A percentile compares a stretch with the other conserved stretches of the same genome.
Evolutionary conservation across 2,329 filamentous ascomycete species (phyloP).

Genomic region (Neofusicoccum cordaticola): DNA sequence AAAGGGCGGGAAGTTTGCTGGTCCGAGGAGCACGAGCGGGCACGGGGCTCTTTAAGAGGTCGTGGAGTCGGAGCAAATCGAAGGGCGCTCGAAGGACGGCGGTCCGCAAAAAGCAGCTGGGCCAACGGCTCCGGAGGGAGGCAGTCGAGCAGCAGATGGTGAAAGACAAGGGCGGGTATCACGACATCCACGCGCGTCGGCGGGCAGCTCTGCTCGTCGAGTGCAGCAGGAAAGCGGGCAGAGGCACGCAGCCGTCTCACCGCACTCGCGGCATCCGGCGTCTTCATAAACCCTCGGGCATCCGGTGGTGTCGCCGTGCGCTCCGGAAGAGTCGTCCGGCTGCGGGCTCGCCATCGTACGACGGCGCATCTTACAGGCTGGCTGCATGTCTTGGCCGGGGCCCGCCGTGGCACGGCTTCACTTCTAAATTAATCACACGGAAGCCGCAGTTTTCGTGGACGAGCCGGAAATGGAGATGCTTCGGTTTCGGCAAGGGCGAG

Average conservation of each 20-base stretch:
- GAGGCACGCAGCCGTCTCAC: background rate
- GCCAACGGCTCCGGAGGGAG: background rate
- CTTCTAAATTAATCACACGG: background rate
- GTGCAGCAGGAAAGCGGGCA: background rate
- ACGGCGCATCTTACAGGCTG: background rate
- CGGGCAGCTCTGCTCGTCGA: background rate
- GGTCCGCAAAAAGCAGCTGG: too few relatives aligned
- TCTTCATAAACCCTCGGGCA: too few relatives aligned
- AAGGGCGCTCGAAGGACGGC: too few relatives aligned
- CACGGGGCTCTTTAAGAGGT: too few relatives aligned
- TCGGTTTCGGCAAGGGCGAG: background rate
- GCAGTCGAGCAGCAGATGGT: background rate
- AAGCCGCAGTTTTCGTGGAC: background rate
- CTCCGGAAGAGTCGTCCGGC: background rate
- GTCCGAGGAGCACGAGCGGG: too few relatives aligned
- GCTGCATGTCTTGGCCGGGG: constrained; percentile 1
- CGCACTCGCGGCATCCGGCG: background rate
- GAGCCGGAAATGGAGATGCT: background rate
- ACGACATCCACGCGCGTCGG: constrained; percentile 3
- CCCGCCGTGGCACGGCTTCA: too few relatives aligned
- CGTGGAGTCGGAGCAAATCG: too few relatives aligned
- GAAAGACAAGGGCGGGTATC: constrained; percentile 13
- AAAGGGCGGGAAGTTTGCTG: too few relatives aligned
- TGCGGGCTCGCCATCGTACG: background rate
- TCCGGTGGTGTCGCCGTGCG: too few relatives aligned